Conservation (phyloP, 768 basidiomycete genomes). For the Russula brevipes region DNA sequence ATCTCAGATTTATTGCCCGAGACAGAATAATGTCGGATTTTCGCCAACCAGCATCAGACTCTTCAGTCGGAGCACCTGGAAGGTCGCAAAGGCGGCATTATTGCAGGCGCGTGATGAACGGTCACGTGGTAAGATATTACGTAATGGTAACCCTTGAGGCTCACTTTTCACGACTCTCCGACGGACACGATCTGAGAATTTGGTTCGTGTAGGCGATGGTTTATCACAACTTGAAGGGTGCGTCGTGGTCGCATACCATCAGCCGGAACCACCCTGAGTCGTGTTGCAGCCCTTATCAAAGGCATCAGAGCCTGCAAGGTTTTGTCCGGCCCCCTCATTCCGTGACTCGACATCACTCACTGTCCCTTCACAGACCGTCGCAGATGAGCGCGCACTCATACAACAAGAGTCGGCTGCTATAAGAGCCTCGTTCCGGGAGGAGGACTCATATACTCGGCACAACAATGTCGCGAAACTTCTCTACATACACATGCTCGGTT, state of each 20-base stretch:
- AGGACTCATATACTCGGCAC: slow-evolving; percentile 91
- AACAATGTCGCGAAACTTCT: slow-evolving; percentile 97
- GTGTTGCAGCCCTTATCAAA: slow-evolving; percentile 81
- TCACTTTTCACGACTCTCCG: neutral
- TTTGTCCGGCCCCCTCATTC: neutral
- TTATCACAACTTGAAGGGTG: slow-evolving; percentile 84
- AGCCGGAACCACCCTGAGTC: slow-evolving; percentile 28
- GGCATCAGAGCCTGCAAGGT: slow-evolving; percentile 96
- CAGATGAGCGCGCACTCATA: slow-evolving; percentile 95
- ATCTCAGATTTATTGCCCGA: no score
- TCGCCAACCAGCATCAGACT: no score
- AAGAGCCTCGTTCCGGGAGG: slow-evolving; percentile 93
- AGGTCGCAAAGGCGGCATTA: no score
- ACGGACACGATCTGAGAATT: neutral
- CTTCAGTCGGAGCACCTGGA: no score
- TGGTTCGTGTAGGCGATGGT: slow-evolving; percentile 44
- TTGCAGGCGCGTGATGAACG: no score
- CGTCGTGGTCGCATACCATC: slow-evolving; percentile 22
- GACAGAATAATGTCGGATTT: no score
- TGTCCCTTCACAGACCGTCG: slow-evolving; percentile 67
- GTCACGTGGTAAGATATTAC: no score
- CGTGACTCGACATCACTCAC: slow-evolving; percentile 9
- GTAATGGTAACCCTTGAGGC: neutral
- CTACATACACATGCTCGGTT: slow-evolving; percentile 99
- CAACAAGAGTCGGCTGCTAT: slow-evolving; percentile 97